Base-by-base conservation (phyloP, 192 early-diverging fungal species). In the Dimargaris xerosporica region DNA sequence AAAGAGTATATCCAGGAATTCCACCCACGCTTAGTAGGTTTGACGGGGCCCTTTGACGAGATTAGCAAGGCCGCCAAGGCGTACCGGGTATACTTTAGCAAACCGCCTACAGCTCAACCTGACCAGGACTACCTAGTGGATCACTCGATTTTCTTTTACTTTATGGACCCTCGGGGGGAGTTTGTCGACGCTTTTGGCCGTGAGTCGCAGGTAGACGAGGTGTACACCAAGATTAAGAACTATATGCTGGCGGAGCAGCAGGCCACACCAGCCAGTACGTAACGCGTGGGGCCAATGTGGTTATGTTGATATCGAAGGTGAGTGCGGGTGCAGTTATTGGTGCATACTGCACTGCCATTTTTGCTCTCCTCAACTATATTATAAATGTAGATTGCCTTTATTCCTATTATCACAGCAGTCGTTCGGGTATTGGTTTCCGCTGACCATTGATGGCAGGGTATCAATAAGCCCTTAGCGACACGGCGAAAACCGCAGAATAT, bases 91-190 rank as follows among this genome's bases (percentile, higher is more conserved):
- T 99, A 99, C 71, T 91, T 88, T 63, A 88, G 83, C 64, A 85
- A 88, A 44, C 96, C 96, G 34, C 94, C 93, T 21, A 73, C 82
- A 60, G 79, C 84, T 16, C 67, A 69, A 16, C 82, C 85, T 16
- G 88, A 88, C 39, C 82, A 88, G 56, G 94, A 99, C 66, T 99
- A 99, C 67, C 71, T 99, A 43, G 96, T 99, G 15, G 96, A 99
- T 64, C 96, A 99, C 68, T 91, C 91, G 44, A 99, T 99, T 68
- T 99, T 96, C 73, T 95, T 96, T 64, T 99, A 97, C 69, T 73
- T 99, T 47, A 90, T 99, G 80, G 86, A 87, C 54, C 92, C 89
- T 10, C 82, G 93, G 52, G 94, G 94, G 44, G 66, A 81, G 58
- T 99, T 95, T 71, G 75, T 93, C 25, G 90, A 91, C 21, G 88